Base-by-base conservation (phyloP, 331 rosid species). In the Quercus phellos region DNA sequence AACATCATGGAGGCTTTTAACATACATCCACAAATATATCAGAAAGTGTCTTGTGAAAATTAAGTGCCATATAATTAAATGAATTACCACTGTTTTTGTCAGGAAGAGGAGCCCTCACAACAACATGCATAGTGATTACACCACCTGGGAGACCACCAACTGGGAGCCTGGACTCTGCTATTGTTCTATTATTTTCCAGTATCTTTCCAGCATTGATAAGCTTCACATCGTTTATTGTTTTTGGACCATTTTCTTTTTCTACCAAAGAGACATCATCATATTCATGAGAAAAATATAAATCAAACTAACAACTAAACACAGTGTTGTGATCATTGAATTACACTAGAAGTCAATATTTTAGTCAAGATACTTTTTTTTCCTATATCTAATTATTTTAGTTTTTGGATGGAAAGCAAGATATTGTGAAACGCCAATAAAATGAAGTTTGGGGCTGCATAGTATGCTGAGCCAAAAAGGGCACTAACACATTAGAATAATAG, bases 201-300 rank as follows among this genome's bases (percentile, higher is more conserved):
- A 86, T 81, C 82, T 80, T 86, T 56, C 90, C 90, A 11, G 85
- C 87, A 69, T 84, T 86, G 12, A 86, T 86, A 38, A 86, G 87
- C 85, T 86, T 86, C 81, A 86, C 53, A 59, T 86, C 90, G 55
- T 72, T 83, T 66, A 80, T 17, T 7, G 84, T 74, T 68, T 77
- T 68, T 4, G 90, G 90, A 71, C 83, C 68, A 78, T 64, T 83
- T 75, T 80, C 83, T 67, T 72, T 83, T 22, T 81, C 87, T 86
- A 54, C 46, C 55, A 63, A 70, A 73, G n/a, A 80, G 58, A 80
- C 59, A 73, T 35, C 24, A 72, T 13, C 60, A 43, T 8, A 38
- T 38, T 67, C 22, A 46, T 32, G 19, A 51, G 70, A 75, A 51
- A 72, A 73, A 50, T 51, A 75, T 8, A 9, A 16, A 50, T 76